Evolutionary conservation across 2,329 filamentous ascomycete genomes (phyloP), one percentile per base, ranked within the genome.

Genomic region (Diaporthe ilicicola): DNA sequence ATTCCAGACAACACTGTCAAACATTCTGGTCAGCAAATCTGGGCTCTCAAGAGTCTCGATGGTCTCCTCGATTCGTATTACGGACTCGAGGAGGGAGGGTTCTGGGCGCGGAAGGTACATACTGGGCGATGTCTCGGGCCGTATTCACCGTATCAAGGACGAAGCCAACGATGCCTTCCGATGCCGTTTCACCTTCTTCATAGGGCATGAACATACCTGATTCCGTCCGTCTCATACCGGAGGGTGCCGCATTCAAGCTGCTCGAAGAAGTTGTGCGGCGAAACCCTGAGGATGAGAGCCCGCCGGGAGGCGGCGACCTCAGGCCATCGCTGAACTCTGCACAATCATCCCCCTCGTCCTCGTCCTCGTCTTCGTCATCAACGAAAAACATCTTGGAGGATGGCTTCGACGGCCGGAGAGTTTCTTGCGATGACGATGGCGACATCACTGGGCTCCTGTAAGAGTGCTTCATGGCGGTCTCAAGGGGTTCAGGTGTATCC

Each of bases 191-290:
- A 72, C 90, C 90, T 75, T 94, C 92, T 75, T 94, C 93, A 76
- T 91, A 92, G 9, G 94, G 93, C 92, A 97, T 95, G 76, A 97
- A 92, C 93, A 97, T 97, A 75, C 94, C 94, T 48, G 94, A 96
- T 64, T 90, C 86, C 24, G 94, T 97, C 75, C 94, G 88, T 73
- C 92, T 90, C 85, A 97, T 91, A 66, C 91, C 91, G 22, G 81
- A 84, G 53, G 86, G 83, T 71, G 89, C 86, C 24, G 83, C 84
- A n/a, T 78, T 80, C n/a, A 88, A 80, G 72, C 83, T 86, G 76
- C 79, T 80, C 50, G 84, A 81, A 29, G 88, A 88, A n/a, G 82
- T 76, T 24, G 86, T 84, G 70, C 85, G 83, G 46, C 83, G 82
- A n/a, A 87, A 74, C 15, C 82, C 82, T 19, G 74, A 73, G n/a